Percentiles rank a stretch among this genome's conserved stretches.
Conservation (phyloP, 1,139 yeast genomes). For the Zygosaccharomyces sapae region DNA sequence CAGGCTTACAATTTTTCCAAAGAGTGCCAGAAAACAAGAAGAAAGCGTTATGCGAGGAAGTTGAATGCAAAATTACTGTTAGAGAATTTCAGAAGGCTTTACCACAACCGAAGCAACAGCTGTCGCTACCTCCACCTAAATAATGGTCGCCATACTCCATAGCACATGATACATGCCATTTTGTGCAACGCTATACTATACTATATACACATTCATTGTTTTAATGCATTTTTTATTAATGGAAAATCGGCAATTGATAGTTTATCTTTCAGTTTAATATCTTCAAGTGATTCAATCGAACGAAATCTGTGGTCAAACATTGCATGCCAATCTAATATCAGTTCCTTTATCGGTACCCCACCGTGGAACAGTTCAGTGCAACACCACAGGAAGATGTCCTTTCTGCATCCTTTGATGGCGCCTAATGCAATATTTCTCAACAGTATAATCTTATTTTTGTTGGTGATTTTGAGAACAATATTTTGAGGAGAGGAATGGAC, state of each 20-base stretch:
- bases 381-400: constrained; percentile 28
- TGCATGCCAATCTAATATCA: constrained; percentile 25
- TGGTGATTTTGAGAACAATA: constrained; percentile 20
- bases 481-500: constrained; percentile 17
- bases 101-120: constrained; percentile 31
- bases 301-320: constrained; percentile 23
- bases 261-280: constrained; percentile 9
- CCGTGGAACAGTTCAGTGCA: constrained; percentile 21
- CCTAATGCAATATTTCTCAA: constrained; percentile 25
- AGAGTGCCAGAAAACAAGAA: constrained; percentile 58
- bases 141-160: neutral
- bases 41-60: constrained; percentile 72
- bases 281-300: constrained; percentile 9
- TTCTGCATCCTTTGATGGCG: constrained; percentile 19
- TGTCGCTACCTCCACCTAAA: constrained; percentile 40
- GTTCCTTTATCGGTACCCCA: constrained; percentile 25
- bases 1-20: constrained; percentile 78
- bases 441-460: constrained; percentile 21
- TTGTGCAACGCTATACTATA: constrained; percentile 37
- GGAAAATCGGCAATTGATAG: constrained; percentile 12
- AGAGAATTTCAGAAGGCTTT: constrained; percentile 66
- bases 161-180: neutral
- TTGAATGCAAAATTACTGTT: constrained; percentile 71
- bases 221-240: constrained; percentile 11
- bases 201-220: constrained; percentile 37